phyloP scores from a whole-genome alignment of 805 yeast genomes.

The Naumovozyma baii region DNA sequence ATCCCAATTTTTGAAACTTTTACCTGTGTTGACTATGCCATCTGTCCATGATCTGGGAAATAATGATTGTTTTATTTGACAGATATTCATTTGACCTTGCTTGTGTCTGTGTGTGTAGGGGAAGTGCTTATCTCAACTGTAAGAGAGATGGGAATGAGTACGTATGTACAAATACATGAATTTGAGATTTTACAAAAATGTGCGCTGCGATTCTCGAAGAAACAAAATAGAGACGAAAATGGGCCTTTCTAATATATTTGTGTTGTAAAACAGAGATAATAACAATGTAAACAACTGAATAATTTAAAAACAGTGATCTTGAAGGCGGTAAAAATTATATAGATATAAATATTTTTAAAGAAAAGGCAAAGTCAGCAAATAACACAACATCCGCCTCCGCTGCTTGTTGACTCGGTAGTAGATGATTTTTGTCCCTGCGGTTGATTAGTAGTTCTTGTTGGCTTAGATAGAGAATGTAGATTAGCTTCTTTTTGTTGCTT shows the following conservation, averaged over 20 bases:
- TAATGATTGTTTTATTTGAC: slow-evolving; percentile 1
- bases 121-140: no score
- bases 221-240: no score
- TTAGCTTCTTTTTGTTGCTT: neutral
- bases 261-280: no score
- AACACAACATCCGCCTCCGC: slow-evolving; percentile 31
- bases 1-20: slow-evolving; percentile 57
- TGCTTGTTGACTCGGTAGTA: slow-evolving; percentile 7
- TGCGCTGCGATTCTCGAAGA: no score
- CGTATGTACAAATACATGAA: no score
- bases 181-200: no score
- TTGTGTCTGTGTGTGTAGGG: neutral
- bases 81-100: neutral
- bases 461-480: neutral
- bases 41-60: slow-evolving; percentile 13
- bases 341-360: no score
- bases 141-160: no score
- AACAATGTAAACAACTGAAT: no score
- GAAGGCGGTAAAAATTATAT: no score
- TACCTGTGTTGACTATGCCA: slow-evolving; percentile 28
- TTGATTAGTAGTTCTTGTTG: slow-evolving; percentile 5
- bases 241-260: no score
- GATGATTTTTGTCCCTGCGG: neutral
- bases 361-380: slow-evolving; percentile 14
- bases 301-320: no score